Percentiles rank a stretch among this genome's conserved stretches.
Evolutionary conservation across 2,329 filamentous ascomycete species (phyloP).

Genomic region (Aspergillus jensenii): DNA sequence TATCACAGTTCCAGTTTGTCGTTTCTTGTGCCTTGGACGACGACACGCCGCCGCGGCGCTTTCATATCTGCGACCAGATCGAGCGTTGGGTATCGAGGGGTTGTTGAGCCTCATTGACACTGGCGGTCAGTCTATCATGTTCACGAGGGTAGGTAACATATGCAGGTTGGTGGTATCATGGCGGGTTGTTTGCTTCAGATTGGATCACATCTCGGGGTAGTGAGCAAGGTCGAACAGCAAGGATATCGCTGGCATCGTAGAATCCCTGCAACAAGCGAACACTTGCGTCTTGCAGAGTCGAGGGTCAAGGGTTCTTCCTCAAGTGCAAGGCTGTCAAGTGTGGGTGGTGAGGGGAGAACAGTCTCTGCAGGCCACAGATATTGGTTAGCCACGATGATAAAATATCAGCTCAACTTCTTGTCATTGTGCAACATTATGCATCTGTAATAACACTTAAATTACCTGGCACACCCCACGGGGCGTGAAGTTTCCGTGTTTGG

Average conservation of each 20-base stretch:
- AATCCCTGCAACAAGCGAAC: neutral
- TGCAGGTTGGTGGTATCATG: neutral
- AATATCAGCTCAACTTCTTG: neutral
- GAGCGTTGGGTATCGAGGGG: neutral
- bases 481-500: neutral
- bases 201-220: neutral
- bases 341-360: neutral
- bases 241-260: neutral
- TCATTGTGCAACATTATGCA: neutral
- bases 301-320: neutral
- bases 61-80: neutral
- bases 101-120: constrained; percentile 2
- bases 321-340: neutral
- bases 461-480: neutral
- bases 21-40: too few relatives aligned
- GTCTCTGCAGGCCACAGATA: neutral
- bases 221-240: neutral
- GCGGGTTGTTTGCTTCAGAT: neutral
- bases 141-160: neutral
- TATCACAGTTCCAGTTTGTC: too few relatives aligned
- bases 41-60: neutral
- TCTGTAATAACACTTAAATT: neutral
- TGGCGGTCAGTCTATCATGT: too few relatives aligned
- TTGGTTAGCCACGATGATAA: neutral
- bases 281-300: neutral